Evolutionary conservation across 2,329 filamentous ascomycete genomes (phyloP).

Genomic region (Proliferodiscus dingleyae): DNA sequence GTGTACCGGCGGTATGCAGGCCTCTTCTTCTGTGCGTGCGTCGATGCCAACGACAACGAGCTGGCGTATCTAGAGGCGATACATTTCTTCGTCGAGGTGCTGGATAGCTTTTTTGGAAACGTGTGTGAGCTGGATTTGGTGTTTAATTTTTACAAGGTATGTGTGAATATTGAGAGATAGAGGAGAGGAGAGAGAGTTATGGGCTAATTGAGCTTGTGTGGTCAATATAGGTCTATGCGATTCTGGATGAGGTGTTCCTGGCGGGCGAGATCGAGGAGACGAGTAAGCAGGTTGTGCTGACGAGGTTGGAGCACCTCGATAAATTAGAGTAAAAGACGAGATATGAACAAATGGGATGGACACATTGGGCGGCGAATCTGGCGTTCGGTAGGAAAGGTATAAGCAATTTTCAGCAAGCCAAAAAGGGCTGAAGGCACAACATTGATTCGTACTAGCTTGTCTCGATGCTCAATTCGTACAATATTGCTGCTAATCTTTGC

Average conservation of each 20-base stretch:
- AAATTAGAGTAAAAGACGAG: slow-evolving; percentile 67
- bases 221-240: slow-evolving; percentile 74
- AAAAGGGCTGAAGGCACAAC: background rate
- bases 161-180: slow-evolving; percentile 4
- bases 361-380: slow-evolving; percentile 9
- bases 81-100: slow-evolving; percentile 98
- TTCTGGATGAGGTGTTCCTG: slow-evolving; percentile 95
- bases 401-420: background rate
- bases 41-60: slow-evolving; percentile 98
- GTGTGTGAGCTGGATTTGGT: slow-evolving; percentile 95
- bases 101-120: slow-evolving; percentile 98
- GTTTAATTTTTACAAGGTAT: slow-evolving; percentile 69
- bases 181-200: background rate
- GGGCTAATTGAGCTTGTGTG: background rate
- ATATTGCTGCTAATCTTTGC: too few relatives aligned
- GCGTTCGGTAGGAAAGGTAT: slow-evolving; percentile 1
- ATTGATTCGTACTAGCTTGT: too few relatives aligned
- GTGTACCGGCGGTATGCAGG: slow-evolving; percentile 97
- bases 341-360: background rate
- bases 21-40: slow-evolving; percentile 98
- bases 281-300: slow-evolving; percentile 95
- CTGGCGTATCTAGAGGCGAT: slow-evolving; percentile 95
- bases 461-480: too few relatives aligned
- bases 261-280: slow-evolving; percentile 98
- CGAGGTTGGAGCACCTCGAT: slow-evolving; percentile 88